Base-by-base conservation (phyloP, 257 asterid genomes). In the Nicotiana obtusifolia region DNA sequence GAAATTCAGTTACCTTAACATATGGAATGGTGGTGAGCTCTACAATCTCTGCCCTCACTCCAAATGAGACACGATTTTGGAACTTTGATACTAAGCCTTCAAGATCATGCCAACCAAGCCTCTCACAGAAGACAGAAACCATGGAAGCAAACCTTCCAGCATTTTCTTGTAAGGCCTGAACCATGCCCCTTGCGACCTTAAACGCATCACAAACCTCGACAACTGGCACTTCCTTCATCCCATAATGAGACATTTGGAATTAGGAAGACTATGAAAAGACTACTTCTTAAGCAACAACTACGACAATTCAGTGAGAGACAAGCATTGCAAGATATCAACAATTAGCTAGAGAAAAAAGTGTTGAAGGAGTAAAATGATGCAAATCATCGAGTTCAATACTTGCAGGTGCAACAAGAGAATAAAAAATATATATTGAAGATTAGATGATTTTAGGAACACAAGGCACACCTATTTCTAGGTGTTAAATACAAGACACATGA, bases 141-240 rank as follows among this genome's bases (percentile, higher is more conserved):
- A 95, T 95, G 68, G 98, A 95, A 65, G 99, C 99, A 91, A 95
- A 95, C 92, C 99, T 91, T 85, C 99, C 99, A 82, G 98, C 99
- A 85, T 92, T 95, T 88, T 95, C 99, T 89, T 95, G 99, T 64
- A 95, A 90, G 80, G 97, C 92, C 89, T 95, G 99, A 87, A 95
- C 99, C 99, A 94, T 92, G 81, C 99, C 99, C 89, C 99, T 89
- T 77, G 98, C 97, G 71, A 95, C 99, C 90, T 90, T 91, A 86
- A 92, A 95, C 83, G 94, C 91, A 77, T 89, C 91, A 86, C 98
- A 95, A 65, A 92, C 99, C 83, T 95, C 97, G 35, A 84, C 84
- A 49, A 95, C 93, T 4, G 97, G 97, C 76, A 90, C 86, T 91
- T 95, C 99, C 99, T 95, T 82, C 78, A 83, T 76, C 82, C 81